phyloP scores from a whole-genome alignment of 2,329 filamentous ascomycete species.

The Aspergillus glaucus region DNA sequence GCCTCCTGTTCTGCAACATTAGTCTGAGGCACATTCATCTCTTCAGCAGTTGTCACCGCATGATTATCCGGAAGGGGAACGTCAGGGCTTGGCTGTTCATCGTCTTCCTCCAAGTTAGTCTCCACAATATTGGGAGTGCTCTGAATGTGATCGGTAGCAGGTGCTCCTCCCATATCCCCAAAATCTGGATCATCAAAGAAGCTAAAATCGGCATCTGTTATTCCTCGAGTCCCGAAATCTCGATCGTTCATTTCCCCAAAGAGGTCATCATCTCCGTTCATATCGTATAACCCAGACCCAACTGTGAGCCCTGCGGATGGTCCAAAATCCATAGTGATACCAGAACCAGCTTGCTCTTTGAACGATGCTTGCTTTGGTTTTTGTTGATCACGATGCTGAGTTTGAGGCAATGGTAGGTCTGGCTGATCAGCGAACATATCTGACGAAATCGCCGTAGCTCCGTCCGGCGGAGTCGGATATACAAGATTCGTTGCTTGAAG shows the following conservation, averaged over 20 bases:
- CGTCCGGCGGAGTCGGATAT: slow-evolving; percentile 51
- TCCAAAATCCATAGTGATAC: slow-evolving; percentile 19
- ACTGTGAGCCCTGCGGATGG: slow-evolving; percentile 23
- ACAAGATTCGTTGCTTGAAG: slow-evolving; percentile 39
- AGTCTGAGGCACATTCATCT: neutral
- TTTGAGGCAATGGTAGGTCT: slow-evolving; percentile 16
- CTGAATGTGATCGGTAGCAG: slow-evolving; percentile 6
- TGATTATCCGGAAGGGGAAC: neutral
- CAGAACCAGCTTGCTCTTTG: slow-evolving; percentile 11
- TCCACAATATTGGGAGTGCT: slow-evolving; percentile 9
- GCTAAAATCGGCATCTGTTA: slow-evolving; percentile 58
- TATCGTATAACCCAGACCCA: slow-evolving; percentile 37
- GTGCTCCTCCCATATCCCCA: slow-evolving; percentile 15
- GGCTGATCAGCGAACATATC: slow-evolving; percentile 27
- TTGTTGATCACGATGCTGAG: slow-evolving; percentile 8
- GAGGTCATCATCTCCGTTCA: slow-evolving; percentile 47
- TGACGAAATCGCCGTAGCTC: slow-evolving; percentile 28
- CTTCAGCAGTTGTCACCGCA: neutral
- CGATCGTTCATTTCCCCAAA: slow-evolving; percentile 53
- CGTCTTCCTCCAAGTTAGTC: slow-evolving; percentile 5
- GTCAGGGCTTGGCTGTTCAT: slow-evolving; percentile 7
- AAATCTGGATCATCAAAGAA: slow-evolving; percentile 55
- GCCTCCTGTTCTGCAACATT: slow-evolving; percentile 1
- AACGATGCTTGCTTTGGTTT: slow-evolving; percentile 8
- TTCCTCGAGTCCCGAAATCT: slow-evolving; percentile 48